Evolutionary conservation across 148 eudicot species (phyloP), one percentile per base, ranked within the genome.

Genomic region (Diospyros kaki): DNA sequence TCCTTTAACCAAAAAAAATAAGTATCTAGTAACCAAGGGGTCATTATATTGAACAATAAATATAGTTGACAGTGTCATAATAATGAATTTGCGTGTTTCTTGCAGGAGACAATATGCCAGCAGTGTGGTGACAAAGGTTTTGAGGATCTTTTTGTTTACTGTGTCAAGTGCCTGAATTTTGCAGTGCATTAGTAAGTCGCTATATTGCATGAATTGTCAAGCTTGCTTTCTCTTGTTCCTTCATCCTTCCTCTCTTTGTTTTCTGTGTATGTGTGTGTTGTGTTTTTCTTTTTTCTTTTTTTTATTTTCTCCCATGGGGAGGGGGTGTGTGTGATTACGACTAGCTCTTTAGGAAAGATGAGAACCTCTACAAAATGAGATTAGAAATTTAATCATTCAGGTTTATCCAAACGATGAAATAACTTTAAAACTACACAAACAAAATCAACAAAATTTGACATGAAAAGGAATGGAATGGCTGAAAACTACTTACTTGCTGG

Each of bases 181-280:
- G 87, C 71, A 61, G 84, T 85, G 71, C 93, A 92, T 74, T 81
- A 90, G 94, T 90, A 79, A 75, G 81, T 75, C 73, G 63, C 61
- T 66, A 39, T 3, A 45, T 2, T 28, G 28, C 28, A 28, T 28
- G 28, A 28, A 28, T 28, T 28, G 28, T 28, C 28, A 28, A 28
- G 46, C 40, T 10, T 10, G 13, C 38, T 44, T n/a, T 10, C 56
- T 53, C n/a, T n/a, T n/a, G n/a, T n/a, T n/a, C n/a, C n/a, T 75
- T 6, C 59, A 39, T 14, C 58, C 9, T 6, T 72, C 43, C 42
- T 6, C 14, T 5, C 12, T 9, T 4, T n/a, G n/a, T 43, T 7
- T n/a, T 12, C 46, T 17, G 11, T 10, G 52, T 15, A n/a, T 56
- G 14, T 42, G 11, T 15, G 10, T 48, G 51, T 13, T 4, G 10